Base-by-base conservation (phyloP, 768 basidiomycete genomes). In the Tulasnella sp. region DNA sequence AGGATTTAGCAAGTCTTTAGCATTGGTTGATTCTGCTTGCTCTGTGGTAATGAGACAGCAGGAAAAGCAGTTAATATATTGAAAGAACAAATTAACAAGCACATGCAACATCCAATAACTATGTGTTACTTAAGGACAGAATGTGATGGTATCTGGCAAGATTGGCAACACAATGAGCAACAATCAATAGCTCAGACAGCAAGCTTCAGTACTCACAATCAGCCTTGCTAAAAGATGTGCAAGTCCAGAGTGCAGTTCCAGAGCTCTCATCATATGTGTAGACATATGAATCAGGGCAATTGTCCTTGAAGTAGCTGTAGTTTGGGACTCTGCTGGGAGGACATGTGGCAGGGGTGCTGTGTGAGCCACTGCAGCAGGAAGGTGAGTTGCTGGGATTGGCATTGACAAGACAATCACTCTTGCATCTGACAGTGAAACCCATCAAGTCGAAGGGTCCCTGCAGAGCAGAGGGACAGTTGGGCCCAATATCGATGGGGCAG, bases 361-460 rank as follows among this genome's bases (percentile, higher is more conserved):
- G 59, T 1, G 1, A 8, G 0, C 67, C 67, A 17, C 53, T 51
- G 66, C 66, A 67, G 62, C 67, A 66, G 51, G 64, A 62, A 4
- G 54, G 51, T 10, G 47, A 56, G 61, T 67, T 61, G 9, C 48
- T n/a, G 2, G 64, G 62, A 52, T 63, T 61, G 19, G 59, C 48
- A 44, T 64, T 62, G 42, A 68, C 66, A 0, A 51, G 21, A 54
- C 67, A 68, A 2, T 67, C 50, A 17, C 60, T 64, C 21, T 60
- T 53, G 59, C 67, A 68, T 5, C 67, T 66, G 34, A 68, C 62
- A 24, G 65, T 60, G 56, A 60, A 42, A n/a, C 66, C 66, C 3
- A 48, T 49, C 2, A 21, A 17, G 58, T 68, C 61, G 55, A 38
- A 56, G 17, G 59, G 63, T 0, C 41, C 41, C 34, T 51, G 47